Base-by-base conservation (phyloP, 2,329 filamentous ascomycete genomes). In the Alternaria ethzedia region DNA sequence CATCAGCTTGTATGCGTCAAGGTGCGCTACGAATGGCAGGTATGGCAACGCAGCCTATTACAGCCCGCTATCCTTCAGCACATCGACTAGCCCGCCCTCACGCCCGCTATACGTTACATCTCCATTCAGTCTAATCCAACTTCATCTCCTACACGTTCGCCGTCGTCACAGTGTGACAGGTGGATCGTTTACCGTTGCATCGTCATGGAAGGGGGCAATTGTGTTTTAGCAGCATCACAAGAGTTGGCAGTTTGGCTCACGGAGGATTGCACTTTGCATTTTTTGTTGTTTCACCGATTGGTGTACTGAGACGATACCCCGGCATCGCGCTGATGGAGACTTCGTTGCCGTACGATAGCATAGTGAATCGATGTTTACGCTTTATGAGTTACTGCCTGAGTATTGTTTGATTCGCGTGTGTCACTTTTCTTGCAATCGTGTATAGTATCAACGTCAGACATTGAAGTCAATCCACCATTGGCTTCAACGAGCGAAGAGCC, bases 291-390 rank as follows among this genome's bases (percentile, higher is more conserved):
- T 50, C 17, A 32, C 36, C 36, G 15, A 23, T 61, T 44, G 25
- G 25, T 50, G 58, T 49, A 25, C 50, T 46, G 41, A 51, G 43
- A 54, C 59, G 41, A 61, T 61, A 61, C 59, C 59, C 59, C 28
- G 13, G 32, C 36, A 41, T 56, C 8, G 17, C 13, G 50, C 44
- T 20, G 44, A 47, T 32, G 43, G 41, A 20, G 44, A 13, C 47
- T 17, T 54, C 21, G 30, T 45, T 46, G 13, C 10, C n/a, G 32
- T n/a, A 44, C 6, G 15, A 43, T 13, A 36, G 36, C 47, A 23
- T 59, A 36, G n/a, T 17, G 11, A 54, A 44, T 26, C n/a, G 30
- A 44, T 15, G 25, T n/a, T 44, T 6, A 28, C 20, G 15, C 2
- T 10, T 28, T 6, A 20, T 54, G 23, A 0, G 5, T 17, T 41